Evolutionary conservation across 805 yeast species (phyloP), one percentile per base, ranked within the genome.

Genomic region (Myxozyma mucilagina): DNA sequence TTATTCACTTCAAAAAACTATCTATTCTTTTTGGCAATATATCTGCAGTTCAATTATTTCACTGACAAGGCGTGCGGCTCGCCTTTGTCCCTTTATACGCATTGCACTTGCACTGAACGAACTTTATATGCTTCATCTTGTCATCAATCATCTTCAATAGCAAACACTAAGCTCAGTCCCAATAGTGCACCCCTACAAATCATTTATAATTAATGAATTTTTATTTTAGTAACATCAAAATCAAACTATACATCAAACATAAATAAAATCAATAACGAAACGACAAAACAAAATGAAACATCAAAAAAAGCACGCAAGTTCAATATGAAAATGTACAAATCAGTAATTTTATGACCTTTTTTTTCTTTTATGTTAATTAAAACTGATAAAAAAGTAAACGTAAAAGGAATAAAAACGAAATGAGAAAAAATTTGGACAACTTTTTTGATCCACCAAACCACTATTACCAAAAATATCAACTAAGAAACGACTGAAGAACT

Each of bases 381-480:
- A 24, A 24, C 29, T 24, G 29, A 24, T 24, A 24, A 24, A 24
- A 24, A 24, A 24, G 29, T 24, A 24, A 24, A 24, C 29, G 29
- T 24, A 3, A 14, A n/a, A 42, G 24, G 20, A 42, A 42, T n/a
- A 42, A 10, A 10, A 16, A 42, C 24, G 18, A 42, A 42, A 18
- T 36, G 43, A 49, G 18, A 35, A 4, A 35, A 36, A 16, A 18
- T 20, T 18, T 20, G 34, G 34, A 50, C 54, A 39, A 50, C 54
- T 50, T 50, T 50, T 50, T 38, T 14, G 24, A 24, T 39, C 47
- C 54, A 50, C 45, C 54, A 50, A 50, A 50, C 38, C 24, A 38
- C 20, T 14, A 50, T 24, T 39, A 50, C 44, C 44, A 50, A 39
- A 50, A 39, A 24, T 9, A 50, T 3, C n/a, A 50, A 20, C 35